These are phyloP conservation scores for Emydomyces testavorans DNA, from an alignment of 2,329 filamentous ascomycete genomes.

Conservation along the genomic window DNA sequence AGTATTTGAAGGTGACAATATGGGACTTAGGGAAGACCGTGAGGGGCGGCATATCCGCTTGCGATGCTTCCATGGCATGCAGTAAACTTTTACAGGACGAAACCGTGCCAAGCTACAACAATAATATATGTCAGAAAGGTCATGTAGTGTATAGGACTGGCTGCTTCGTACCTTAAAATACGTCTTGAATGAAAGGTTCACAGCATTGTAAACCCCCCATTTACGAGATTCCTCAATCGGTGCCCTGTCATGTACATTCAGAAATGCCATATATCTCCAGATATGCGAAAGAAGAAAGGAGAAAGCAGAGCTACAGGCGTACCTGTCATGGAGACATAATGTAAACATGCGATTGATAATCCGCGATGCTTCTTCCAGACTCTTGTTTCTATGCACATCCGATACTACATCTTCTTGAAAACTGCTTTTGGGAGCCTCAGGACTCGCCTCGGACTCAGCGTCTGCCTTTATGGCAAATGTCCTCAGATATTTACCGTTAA, in stretches of 20 bases:
- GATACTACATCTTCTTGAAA: constrained; percentile 75
- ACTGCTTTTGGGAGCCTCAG: constrained; percentile 37
- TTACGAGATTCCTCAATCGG: constrained; percentile 82
- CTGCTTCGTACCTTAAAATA: constrained; percentile 63
- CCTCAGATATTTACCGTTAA: constrained; percentile 73
- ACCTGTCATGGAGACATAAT: constrained; percentile 82
- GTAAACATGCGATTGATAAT: constrained; percentile 88
- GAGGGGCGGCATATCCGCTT: constrained; percentile 68
- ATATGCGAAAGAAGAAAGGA: constrained; percentile 6
- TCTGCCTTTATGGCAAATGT: constrained; percentile 87
- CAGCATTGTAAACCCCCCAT: constrained; percentile 94
- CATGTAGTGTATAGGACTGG: constrained; percentile 26
- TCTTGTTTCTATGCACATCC: constrained; percentile 65
- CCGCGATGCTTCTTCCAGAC: constrained; percentile 79
- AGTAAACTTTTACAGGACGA: constrained; percentile 60
- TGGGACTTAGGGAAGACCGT: constrained; percentile 77
- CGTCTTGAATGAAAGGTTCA: constrained; percentile 93
- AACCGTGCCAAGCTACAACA: constrained; percentile 60
- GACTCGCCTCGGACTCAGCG: constrained; percentile 45
- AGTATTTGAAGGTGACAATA: constrained; percentile 92
- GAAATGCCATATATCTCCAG: background rate
- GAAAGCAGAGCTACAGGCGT: constrained; percentile 23
- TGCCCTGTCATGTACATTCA: constrained; percentile 44
- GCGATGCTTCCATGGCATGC: constrained; percentile 65
- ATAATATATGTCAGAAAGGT: constrained; percentile 48